These are phyloP conservation scores for Trifolium subterraneum DNA, from an alignment of 306 rosid species.

Conservation along the genomic window DNA sequence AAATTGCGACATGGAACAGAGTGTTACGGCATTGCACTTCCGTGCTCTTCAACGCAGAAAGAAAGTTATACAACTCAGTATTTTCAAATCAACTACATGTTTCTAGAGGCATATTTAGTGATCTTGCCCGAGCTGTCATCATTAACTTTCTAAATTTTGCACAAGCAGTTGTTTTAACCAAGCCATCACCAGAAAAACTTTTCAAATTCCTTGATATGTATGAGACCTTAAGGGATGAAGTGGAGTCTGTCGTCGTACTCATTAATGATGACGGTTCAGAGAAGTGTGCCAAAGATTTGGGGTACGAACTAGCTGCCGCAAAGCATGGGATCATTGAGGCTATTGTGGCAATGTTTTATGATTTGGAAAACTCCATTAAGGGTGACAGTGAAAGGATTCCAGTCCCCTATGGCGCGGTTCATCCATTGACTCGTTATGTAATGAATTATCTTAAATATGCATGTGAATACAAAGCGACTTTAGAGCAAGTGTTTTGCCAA, in stretches of 20 bases:
- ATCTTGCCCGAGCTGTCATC: constrained; percentile 52
- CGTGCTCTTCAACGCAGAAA: constrained; percentile 57
- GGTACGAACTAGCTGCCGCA: constrained; percentile 44
- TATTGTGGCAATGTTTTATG: constrained; percentile 58
- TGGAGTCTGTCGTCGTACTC: constrained; percentile 31
- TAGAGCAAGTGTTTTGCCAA: constrained; percentile 62
- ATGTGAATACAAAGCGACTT: constrained; percentile 73
- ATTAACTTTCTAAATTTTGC: constrained; percentile 64
- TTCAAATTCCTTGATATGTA: constrained; percentile 81
- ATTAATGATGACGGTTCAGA: constrained; percentile 36
- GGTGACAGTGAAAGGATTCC: constrained; percentile 64
- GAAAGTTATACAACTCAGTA: constrained; percentile 52
- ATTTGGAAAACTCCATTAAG: constrained; percentile 67
- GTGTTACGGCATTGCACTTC: constrained; percentile 61
- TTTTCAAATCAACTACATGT: constrained; percentile 48
- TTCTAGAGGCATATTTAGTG: constrained; percentile 47
- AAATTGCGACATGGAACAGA: constrained; percentile 67
- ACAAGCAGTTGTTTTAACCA: constrained; percentile 59
- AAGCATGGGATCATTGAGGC: constrained; percentile 52
- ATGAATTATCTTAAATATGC: constrained; percentile 82
- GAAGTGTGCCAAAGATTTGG: constrained; percentile 46
- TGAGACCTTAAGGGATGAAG: constrained; percentile 63
- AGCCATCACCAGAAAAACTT: constrained; percentile 66
- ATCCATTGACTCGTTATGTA: constrained; percentile 80
- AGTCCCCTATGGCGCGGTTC: constrained; percentile 79